Evolutionary conservation across 1,139 yeast species (phyloP).

Genomic region (Suhomyces atakaporum): DNA sequence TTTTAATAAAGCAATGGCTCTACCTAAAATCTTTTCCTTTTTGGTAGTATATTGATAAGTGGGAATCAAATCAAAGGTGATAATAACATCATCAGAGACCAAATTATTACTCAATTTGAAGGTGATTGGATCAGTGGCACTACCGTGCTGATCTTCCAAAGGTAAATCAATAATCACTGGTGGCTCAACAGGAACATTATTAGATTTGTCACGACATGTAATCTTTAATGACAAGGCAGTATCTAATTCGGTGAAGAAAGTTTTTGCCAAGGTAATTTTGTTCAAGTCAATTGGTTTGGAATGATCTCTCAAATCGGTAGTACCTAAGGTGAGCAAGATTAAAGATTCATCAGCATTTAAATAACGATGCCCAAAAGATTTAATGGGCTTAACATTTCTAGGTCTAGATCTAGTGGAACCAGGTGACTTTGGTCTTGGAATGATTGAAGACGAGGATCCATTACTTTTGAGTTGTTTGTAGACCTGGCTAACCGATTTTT

Average conservation of each 20-base stretch:
- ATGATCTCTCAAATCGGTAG: constrained; percentile 71
- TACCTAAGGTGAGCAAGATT: constrained; percentile 79
- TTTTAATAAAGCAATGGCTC: constrained; percentile 79
- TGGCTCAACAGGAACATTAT: constrained; percentile 55
- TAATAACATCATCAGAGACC: constrained; percentile 55
- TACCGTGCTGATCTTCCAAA: constrained; percentile 73
- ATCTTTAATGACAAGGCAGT: constrained; percentile 82
- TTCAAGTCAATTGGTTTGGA: constrained; percentile 69
- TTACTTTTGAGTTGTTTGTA: constrained; percentile 41
- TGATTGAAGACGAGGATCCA: constrained; percentile 23
- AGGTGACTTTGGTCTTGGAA: constrained; percentile 34
- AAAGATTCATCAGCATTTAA: constrained; percentile 65
- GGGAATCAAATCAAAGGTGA: constrained; percentile 90
- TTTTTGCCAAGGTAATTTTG: constrained; percentile 70
- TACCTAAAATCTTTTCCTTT: constrained; percentile 62
- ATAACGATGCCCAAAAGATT: constrained; percentile 85
- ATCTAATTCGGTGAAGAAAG: constrained; percentile 80
- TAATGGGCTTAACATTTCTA: constrained; percentile 52
- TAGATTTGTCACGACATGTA: constrained; percentile 49
- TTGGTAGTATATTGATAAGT: constrained; percentile 58
- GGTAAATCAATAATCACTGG: constrained; percentile 79
- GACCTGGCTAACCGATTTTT: constrained; percentile 38
- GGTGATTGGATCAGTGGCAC: constrained; percentile 79
- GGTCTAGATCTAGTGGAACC: constrained; percentile 17
- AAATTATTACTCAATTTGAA: constrained; percentile 60